phyloP scores from a whole-genome alignment of 768 basidiomycete species.

The Agrocybe pediades region DNA sequence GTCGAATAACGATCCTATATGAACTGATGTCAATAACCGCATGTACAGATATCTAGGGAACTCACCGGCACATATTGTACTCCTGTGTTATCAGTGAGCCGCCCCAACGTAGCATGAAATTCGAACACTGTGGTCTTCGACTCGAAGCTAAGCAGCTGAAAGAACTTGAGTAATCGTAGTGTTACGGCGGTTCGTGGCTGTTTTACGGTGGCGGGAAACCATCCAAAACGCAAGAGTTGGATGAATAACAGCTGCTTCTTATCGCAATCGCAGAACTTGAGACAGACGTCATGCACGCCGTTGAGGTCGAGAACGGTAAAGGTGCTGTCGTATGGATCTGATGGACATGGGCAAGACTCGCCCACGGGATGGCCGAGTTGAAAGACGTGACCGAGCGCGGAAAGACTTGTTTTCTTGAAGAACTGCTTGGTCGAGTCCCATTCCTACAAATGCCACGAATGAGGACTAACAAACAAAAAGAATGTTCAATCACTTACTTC shows the following conservation, averaged over 20 bases:
- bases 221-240: neutral
- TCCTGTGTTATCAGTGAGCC: conserved; percentile 5
- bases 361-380: neutral
- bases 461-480: neutral
- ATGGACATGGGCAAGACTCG: neutral
- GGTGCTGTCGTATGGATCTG: neutral
- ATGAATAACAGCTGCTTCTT: neutral
- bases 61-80: neutral
- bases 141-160: conserved; percentile 9
- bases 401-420: neutral
- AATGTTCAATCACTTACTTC: neutral
- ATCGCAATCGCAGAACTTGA: neutral
- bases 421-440: neutral
- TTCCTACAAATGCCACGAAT: neutral
- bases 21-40: neutral
- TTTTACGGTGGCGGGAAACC: conserved; percentile 9
- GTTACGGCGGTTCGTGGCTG: conserved; percentile 9
- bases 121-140: conserved; percentile 9
- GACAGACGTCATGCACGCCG: neutral
- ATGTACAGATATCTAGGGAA: neutral
- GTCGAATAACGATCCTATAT: conserved; percentile 13
- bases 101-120: conserved; percentile 3
- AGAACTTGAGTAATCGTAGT: conserved; percentile 2
- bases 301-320: neutral
- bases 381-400: neutral